Conservation (phyloP, 441 rosid genomes). For the Breynia disticha region DNA sequence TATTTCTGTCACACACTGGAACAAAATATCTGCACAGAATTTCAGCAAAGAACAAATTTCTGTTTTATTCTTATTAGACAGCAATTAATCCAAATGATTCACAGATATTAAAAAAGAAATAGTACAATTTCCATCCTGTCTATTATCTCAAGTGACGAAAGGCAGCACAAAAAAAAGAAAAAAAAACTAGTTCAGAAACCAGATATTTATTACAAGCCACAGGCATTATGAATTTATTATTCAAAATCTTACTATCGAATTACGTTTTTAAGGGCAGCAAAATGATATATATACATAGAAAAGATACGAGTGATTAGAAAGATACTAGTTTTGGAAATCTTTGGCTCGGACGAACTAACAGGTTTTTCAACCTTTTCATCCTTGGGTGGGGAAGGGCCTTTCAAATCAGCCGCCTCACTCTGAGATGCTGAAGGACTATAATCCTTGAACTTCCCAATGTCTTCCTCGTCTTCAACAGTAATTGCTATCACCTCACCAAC, state of each 20-base stretch:
- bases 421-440: constrained; percentile 54
- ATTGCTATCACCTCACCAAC: constrained; percentile 98
- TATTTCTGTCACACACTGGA: too few species aligned
- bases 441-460: constrained; percentile 76
- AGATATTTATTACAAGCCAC: too few species aligned
- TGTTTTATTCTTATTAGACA: too few species aligned
- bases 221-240: too few species aligned
- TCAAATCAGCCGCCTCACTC: constrained; percentile 27
- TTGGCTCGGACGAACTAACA: constrained; percentile 48
- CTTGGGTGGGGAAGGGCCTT: constrained; percentile 41
- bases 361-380: constrained; percentile 52
- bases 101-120: not conserved
- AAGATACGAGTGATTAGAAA: not conserved
- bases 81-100: not conserved
- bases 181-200: too few species aligned
- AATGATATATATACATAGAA: too few species aligned
- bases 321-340: constrained; percentile 33
- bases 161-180: too few species aligned
- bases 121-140: not conserved
- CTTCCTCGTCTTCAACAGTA: constrained; percentile 86
- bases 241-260: too few species aligned
- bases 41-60: too few species aligned
- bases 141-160: too few species aligned
- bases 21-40: not conserved
- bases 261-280: too few species aligned